Evolutionary conservation across 768 basidiomycete genomes (phyloP), one percentile per base, ranked within the genome.

Genomic region (Termitomyces sp.): DNA sequence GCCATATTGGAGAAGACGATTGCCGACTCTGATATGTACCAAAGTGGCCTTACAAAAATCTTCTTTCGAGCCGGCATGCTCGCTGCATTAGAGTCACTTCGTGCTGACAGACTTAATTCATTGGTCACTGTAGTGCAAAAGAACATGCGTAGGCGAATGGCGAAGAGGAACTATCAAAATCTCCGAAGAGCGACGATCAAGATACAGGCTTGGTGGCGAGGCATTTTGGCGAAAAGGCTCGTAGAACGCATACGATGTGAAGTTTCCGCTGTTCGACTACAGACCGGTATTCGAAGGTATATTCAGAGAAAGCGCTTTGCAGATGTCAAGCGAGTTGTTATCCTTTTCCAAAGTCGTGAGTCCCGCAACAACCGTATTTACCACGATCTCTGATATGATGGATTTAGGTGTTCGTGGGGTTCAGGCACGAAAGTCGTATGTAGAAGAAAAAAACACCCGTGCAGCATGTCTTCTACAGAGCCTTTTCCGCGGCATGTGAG

Each of bases 21-120:
- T 68, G 87, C 88, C 38, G 97, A 98, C 62, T 82, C 87, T 7
- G 95, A 98, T 79, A 98, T 96, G 78, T 97, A 94, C 73, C 97
- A 99, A 74, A 87, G 87, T 67, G 97, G 97, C 64, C 80, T 94
- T 30, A 98, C 92, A 28, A 99, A 99, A 75, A 98, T 99, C 64
- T 99, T 99, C 77, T 98, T 99, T 82, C 86, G 97, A 59, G 95
- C 97, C 13, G 97, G 97, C 62, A 98, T 98, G 94, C 87, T 99
- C 56, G 96, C 97, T 28, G 90, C 90, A 6, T 80, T 99, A 46
- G 97, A 99, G 74, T 85, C 92, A 16, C 79, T 95, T 56, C 90
- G 97, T 42, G 87, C 94, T 7, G 86, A 90, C 59, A 81, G 91
- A 58, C 81, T 98, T 54, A 95, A 96, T 68, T 78, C 86, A 22